Conservation (phyloP, 306 rosid genomes). For the Prunus mongolica region DNA sequence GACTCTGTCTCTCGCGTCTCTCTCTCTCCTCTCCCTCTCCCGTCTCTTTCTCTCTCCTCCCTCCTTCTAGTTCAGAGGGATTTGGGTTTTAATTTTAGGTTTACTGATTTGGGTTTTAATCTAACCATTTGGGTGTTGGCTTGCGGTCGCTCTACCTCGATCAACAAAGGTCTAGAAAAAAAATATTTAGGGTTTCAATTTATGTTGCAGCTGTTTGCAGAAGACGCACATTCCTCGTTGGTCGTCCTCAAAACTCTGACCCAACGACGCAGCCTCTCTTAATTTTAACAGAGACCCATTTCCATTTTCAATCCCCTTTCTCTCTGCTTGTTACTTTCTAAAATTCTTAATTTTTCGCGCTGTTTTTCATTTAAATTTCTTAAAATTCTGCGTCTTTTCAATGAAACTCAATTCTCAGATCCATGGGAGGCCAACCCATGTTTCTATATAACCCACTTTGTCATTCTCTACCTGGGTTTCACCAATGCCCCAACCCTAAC, state of each 20-base stretch:
- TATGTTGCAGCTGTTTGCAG: slow-evolving; percentile 12
- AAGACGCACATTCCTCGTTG: slow-evolving; percentile 33
- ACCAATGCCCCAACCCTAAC: slow-evolving; percentile 35
- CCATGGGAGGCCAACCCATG: slow-evolving; percentile 47
- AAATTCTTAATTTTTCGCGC: neutral
- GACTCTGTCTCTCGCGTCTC: too few species aligned
- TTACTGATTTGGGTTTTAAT: too few species aligned
- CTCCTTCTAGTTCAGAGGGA: too few species aligned
- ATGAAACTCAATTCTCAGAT: slow-evolving; percentile 56
- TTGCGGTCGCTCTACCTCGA: too few species aligned
- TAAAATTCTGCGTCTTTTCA: slow-evolving; percentile 7
- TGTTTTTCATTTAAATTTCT: neutral
- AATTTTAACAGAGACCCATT: slow-evolving; percentile 25
- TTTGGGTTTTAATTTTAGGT: too few species aligned
- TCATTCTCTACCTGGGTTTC: slow-evolving; percentile 24
- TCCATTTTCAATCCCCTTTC: neutral
- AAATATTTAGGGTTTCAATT: too few species aligned
- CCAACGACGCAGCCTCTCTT: slow-evolving; percentile 14
- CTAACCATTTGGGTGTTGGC: too few species aligned
- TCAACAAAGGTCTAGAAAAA: too few species aligned
- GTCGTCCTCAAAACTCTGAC: slow-evolving; percentile 37
- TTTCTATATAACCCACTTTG: slow-evolving; percentile 12
- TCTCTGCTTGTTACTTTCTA: neutral
- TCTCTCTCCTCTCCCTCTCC: too few species aligned
- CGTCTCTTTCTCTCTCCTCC: too few species aligned